Conservation (phyloP, 73 alveolate species). For the Paramecium biaurelia region DNA sequence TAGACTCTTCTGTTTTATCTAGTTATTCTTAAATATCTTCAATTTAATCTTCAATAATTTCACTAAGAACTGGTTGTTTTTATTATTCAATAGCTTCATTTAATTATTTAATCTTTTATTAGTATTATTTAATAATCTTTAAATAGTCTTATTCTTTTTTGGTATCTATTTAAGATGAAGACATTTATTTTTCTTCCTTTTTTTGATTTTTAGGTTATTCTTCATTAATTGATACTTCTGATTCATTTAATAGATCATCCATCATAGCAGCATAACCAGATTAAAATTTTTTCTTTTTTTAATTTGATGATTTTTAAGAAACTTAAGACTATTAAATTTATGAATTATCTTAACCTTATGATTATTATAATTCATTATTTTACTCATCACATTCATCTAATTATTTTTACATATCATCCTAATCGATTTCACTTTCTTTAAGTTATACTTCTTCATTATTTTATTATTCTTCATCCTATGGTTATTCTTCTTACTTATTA, state of each 20-base stretch:
- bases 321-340: neutral
- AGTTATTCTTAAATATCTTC: neutral
- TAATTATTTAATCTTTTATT: neutral
- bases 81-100: neutral
- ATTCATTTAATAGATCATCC: slow-evolving; percentile 30
- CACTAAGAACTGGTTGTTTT: neutral
- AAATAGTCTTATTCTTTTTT: slow-evolving; percentile 10
- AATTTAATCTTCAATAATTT: neutral
- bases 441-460: neutral
- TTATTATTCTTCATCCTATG: neutral
- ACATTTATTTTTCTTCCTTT: neutral
- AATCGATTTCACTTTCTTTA: neutral
- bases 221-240: neutral
- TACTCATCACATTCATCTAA: neutral
- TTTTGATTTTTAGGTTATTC: neutral
- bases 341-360: neutral
- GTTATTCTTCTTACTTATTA: neutral
- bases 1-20: neutral
- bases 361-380: neutral
- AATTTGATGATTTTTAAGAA: neutral
- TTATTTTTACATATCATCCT: neutral
- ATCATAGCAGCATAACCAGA: slow-evolving; percentile 30
- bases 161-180: neutral
- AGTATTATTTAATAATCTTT: slow-evolving; percentile 27
- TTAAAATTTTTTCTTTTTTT: neutral